Conservation (phyloP, 208 protist genomes). For the Angomonas deanei region DNA sequence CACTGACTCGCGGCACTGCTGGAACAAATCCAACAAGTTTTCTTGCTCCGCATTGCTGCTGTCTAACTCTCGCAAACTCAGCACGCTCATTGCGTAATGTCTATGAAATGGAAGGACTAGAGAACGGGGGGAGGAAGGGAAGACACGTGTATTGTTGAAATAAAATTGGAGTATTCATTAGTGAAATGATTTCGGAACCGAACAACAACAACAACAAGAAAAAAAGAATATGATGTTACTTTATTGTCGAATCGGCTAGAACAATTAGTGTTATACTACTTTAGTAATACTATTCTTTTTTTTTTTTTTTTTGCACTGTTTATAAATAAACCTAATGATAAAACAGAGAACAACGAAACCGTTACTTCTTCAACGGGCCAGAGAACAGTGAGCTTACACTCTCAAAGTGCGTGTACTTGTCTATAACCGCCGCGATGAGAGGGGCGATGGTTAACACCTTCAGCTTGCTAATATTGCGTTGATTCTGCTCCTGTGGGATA, state of each 20-base stretch:
- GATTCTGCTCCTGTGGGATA: constrained; percentile 87
- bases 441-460: constrained; percentile 86
- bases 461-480: constrained; percentile 70
- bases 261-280: not conserved
- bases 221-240: constrained; percentile 3
- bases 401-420: constrained; percentile 61
- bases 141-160: not conserved
- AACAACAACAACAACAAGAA: not conserved
- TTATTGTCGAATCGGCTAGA: not conserved
- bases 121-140: not conserved
- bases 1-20: constrained; percentile 56
- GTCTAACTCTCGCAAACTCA: constrained; percentile 54
- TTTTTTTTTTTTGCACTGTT: not conserved
- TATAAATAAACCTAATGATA: not conserved
- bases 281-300: too few species aligned
- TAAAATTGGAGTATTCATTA: too few species aligned
- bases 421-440: constrained; percentile 76
- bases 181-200: too few species aligned
- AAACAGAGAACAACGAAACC: not conserved
- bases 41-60: constrained; percentile 31
- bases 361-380: constrained; percentile 16
- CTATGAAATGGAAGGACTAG: not conserved
- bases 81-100: constrained; percentile 21
- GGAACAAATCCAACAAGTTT: constrained; percentile 52
- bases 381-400: constrained; percentile 69